Conservation (phyloP, 441 rosid genomes). For the Bruguiera hainesii region DNA sequence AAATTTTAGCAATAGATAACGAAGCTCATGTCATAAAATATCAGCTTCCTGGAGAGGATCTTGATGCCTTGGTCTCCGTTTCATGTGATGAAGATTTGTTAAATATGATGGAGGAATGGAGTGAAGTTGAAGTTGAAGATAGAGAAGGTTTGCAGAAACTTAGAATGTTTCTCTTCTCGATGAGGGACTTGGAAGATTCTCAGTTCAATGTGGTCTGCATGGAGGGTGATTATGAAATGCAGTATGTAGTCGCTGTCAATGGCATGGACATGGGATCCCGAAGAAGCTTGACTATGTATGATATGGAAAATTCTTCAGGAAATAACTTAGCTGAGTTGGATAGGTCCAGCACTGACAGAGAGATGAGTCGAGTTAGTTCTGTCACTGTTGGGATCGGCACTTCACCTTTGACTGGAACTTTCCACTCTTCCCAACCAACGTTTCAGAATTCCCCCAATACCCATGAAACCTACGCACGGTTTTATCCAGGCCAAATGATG, state of each 20-base stretch:
- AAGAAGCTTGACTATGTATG: constrained; percentile 38
- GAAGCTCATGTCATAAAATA: constrained; percentile 63
- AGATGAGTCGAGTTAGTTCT: constrained; percentile 37
- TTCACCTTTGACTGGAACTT: constrained; percentile 39
- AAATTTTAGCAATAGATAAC: constrained; percentile 52
- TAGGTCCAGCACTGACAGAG: constrained; percentile 35
- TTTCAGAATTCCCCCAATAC: constrained; percentile 37
- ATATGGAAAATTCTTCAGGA: constrained; percentile 43
- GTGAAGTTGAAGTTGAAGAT: constrained; percentile 52
- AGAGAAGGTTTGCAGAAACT: constrained; percentile 59
- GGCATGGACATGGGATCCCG: constrained; percentile 65
- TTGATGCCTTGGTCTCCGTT: constrained; percentile 84
- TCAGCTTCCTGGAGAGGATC: constrained; percentile 95
- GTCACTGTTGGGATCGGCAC: constrained; percentile 37
- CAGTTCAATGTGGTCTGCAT: constrained; percentile 44
- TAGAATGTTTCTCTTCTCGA: constrained; percentile 74
- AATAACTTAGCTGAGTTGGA: constrained; percentile 57
- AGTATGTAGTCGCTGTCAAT: constrained; percentile 84
- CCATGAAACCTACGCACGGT: constrained; percentile 42
- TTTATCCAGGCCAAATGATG: constrained; percentile 42
- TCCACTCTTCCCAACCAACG: constrained; percentile 43
- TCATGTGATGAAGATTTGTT: constrained; percentile 83
- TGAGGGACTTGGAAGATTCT: constrained; percentile 68
- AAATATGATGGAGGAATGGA: constrained; percentile 92
- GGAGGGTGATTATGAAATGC: constrained; percentile 75